Base-by-base conservation (phyloP, 2,329 filamentous ascomycete genomes). In the Pestalotiopsis sp. region DNA sequence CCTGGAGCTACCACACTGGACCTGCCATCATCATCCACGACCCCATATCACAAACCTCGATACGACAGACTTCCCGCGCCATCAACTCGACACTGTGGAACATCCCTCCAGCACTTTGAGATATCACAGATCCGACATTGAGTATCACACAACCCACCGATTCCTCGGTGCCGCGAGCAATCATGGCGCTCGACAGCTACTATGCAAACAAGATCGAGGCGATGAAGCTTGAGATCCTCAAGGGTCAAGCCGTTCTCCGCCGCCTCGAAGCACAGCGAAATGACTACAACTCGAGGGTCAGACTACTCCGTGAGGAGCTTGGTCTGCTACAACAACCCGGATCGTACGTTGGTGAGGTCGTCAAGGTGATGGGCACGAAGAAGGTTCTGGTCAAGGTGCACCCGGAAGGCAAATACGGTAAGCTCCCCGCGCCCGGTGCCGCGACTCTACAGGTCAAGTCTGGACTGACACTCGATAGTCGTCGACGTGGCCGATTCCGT, bases 181-280 rank as follows among this genome's bases (percentile, higher is more conserved):
- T 80, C 81, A 99, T 99, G 96, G 95, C 95, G 89, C 93, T 99
- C 85, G 96, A 98, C 84, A 97, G 93, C 84, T 99, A 98, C 86
- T 99, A 97, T 84, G 94, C 96, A 85, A 98, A 98, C 88, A 99
- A 99, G 89, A 98, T 98, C 85, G 96, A 99, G 93, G 91, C 93
- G 82, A 97, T 98, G 93, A 98, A 98, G 92, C 94, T 99, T 82
- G 95, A 99, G 90, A 99, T 99, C 81, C 95, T 99, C 81, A 95
- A 98, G 84, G 95, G 96, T 68, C 96, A 99, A 85, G 95, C 96
- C 68, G 94, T 97, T 69, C 87, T 99, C 72, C 92, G 96, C 75
- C 91, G 96, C 79, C 89, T 99, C 76, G 96, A 99, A 87, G 96
- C 96, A 75, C 97, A 99, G 84, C 91, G 96, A 75, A 99, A 99